These are phyloP conservation scores for Globisporangium barbulae DNA, from an alignment of 352 stramenopile species.

Conservation along the genomic window DNA sequence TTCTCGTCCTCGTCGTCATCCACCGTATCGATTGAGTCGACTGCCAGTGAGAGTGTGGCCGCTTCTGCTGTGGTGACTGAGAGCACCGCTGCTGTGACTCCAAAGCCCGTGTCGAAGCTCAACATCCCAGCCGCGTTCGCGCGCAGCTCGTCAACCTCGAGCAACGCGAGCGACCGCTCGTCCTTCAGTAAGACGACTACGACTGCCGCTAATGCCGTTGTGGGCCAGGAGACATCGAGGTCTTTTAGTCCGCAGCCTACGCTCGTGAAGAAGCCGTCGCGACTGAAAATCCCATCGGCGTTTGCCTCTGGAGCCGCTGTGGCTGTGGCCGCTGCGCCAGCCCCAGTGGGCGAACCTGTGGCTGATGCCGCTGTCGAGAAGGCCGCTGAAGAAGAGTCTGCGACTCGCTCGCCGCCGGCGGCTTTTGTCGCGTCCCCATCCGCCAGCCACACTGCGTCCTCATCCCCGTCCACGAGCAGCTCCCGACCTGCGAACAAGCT, in stretches of 20 bases:
- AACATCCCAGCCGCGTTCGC: slow-evolving; percentile 50
- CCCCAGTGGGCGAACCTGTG: background rate
- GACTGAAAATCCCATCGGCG: slow-evolving; percentile 30
- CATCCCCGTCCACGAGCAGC: background rate
- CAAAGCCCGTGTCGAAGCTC: slow-evolving; percentile 65
- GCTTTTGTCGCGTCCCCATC: slow-evolving; percentile 2
- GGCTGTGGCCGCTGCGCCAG: background rate
- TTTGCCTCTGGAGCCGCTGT: slow-evolving; percentile 16
- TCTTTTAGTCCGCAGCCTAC: slow-evolving; percentile 8
- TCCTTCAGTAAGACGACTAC: slow-evolving; percentile 5
- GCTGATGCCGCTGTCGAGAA: background rate
- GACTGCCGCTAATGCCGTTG: background rate
- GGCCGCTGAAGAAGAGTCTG: background rate
- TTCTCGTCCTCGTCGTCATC: slow-evolving; percentile 12
- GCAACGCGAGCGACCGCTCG: slow-evolving; percentile 21
- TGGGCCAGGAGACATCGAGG: background rate
- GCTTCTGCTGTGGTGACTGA: background rate
- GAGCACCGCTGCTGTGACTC: slow-evolving; percentile 7
- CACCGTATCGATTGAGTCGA: background rate
- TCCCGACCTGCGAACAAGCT: slow-evolving; percentile 35
- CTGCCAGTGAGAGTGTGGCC: background rate
- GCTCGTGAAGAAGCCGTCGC: slow-evolving; percentile 23
- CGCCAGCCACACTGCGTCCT: background rate
- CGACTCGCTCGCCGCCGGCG: slow-evolving; percentile 2
- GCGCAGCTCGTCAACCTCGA: slow-evolving; percentile 34